These are phyloP conservation scores for Pseudozyma flocculosa DNA, from an alignment of 1,284 basidiomycete genomes.

Conservation along the genomic window DNA sequence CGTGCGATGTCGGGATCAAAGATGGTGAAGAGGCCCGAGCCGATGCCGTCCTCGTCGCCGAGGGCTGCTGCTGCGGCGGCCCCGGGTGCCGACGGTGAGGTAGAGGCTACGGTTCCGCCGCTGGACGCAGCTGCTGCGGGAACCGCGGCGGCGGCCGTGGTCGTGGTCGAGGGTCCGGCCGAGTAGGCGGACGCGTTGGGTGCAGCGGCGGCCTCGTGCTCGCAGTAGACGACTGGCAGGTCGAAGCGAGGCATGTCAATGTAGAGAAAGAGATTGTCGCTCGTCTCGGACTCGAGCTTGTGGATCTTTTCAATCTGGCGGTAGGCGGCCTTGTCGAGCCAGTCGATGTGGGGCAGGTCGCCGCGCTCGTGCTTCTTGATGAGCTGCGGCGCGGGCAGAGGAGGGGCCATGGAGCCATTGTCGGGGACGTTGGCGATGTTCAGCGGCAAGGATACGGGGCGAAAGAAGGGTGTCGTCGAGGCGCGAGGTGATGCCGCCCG, in stretches of 20 bases:
- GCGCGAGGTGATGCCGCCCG: too few relatives aligned
- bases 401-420: too few relatives aligned
- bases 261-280: constrained; percentile 70
- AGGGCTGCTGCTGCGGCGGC: constrained; percentile 43
- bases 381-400: too few relatives aligned
- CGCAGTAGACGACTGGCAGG: constrained; percentile 94
- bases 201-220: constrained; percentile 39
- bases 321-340: constrained; percentile 91
- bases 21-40: constrained; percentile 73
- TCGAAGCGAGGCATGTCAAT: constrained; percentile 96
- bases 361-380: constrained; percentile 95
- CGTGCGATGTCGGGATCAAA: constrained; percentile 84
- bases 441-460: constrained; percentile 5
- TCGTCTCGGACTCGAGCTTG: constrained; percentile 27
- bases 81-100: constrained; percentile 11
- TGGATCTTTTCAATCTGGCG: constrained; percentile 78
- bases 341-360: constrained; percentile 89
- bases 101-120: not conserved
- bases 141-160: not conserved
- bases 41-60: constrained; percentile 57
- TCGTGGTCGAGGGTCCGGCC: too few relatives aligned
- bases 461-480: too few relatives aligned
- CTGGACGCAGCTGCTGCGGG: too few relatives aligned
- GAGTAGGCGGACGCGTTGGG: too few relatives aligned
- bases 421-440: too few relatives aligned